Conservation (phyloP, 2,329 filamentous ascomycete genomes). For the Fusarium brevicatenulatum region DNA sequence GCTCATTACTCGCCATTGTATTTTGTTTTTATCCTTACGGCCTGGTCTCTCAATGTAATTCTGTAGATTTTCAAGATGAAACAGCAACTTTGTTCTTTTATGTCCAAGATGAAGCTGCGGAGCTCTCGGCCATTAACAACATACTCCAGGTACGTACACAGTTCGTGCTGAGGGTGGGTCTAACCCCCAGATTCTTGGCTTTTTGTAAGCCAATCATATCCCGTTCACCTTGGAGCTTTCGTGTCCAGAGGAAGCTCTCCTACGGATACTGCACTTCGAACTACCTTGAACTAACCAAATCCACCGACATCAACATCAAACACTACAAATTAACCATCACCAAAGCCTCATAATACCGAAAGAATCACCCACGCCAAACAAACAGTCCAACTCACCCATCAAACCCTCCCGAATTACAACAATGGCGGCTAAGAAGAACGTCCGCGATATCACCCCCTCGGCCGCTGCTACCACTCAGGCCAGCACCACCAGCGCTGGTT, state of each 20-base stretch:
- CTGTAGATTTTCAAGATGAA: neutral
- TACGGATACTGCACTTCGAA: constrained; percentile 7
- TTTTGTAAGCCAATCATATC: constrained; percentile 47
- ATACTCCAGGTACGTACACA: constrained; percentile 18
- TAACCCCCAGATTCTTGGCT: constrained; percentile 20
- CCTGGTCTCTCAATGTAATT: neutral
- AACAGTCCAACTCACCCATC: neutral
- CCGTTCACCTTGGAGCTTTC: constrained; percentile 49
- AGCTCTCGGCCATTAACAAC: constrained; percentile 31
- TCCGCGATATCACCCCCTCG: constrained; percentile 48
- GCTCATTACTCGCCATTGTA: constrained; percentile 18
- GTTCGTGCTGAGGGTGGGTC: constrained; percentile 1
- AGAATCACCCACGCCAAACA: constrained; percentile 5
- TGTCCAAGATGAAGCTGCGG: neutral
- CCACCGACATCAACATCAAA: constrained; percentile 17
- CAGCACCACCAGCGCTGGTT: constrained; percentile 44
- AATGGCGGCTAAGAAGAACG: constrained; percentile 65
- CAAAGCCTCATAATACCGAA: constrained; percentile 6
- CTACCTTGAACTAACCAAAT: constrained; percentile 18
- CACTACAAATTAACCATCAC: constrained; percentile 14
- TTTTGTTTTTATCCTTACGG: neutral
- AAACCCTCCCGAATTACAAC: neutral
- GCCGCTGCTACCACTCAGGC: constrained; percentile 47
- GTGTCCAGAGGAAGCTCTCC: constrained; percentile 48
- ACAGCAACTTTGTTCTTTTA: neutral